phyloP scores from a whole-genome alignment of 1,284 basidiomycete species.

The Marasmius sp. region DNA sequence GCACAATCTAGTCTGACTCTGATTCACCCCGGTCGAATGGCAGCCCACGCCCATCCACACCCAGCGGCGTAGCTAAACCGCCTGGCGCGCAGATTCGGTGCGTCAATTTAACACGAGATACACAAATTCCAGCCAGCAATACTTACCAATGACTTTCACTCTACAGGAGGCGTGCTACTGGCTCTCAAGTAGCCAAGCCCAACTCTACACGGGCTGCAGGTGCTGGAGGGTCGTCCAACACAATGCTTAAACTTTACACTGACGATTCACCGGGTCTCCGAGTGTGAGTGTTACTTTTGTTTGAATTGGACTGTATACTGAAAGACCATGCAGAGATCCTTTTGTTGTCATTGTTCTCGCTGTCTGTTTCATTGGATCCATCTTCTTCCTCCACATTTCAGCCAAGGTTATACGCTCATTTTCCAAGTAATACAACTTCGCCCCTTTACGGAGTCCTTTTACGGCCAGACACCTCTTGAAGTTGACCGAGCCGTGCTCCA shows the following conservation, averaged over 20 bases:
- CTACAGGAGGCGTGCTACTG: constrained; percentile 77
- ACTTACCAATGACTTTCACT: background rate
- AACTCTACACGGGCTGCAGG: constrained; percentile 92
- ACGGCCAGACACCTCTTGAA: no score
- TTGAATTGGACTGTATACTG: background rate
- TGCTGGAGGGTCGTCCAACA: constrained; percentile 94
- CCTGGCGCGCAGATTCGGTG: constrained; percentile 79
- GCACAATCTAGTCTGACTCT: constrained; percentile 57
- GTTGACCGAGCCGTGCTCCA: no score
- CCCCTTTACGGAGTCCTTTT: background rate
- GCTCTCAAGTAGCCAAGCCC: constrained; percentile 71
- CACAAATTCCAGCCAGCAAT: constrained; percentile 1
- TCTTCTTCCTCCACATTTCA: constrained; percentile 98
- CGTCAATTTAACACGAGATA: constrained; percentile 25
- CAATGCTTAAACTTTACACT: constrained; percentile 98
- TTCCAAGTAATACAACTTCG: constrained; percentile 60
- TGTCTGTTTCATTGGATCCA: constrained; percentile 96
- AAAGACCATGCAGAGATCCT: constrained; percentile 70
- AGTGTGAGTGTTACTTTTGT: constrained; percentile 70
- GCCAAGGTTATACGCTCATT: constrained; percentile 92
- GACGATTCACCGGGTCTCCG: constrained; percentile 95
- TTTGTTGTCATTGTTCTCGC: constrained; percentile 98
- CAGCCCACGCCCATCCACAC: constrained; percentile 34
- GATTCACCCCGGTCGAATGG: constrained; percentile 51
- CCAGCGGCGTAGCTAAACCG: constrained; percentile 58